Percentiles rank a stretch among this genome's conserved stretches.
These are phyloP conservation scores for Sophora flavescens DNA, from an alignment of 306 rosid genomes.

Conservation along the genomic window DNA sequence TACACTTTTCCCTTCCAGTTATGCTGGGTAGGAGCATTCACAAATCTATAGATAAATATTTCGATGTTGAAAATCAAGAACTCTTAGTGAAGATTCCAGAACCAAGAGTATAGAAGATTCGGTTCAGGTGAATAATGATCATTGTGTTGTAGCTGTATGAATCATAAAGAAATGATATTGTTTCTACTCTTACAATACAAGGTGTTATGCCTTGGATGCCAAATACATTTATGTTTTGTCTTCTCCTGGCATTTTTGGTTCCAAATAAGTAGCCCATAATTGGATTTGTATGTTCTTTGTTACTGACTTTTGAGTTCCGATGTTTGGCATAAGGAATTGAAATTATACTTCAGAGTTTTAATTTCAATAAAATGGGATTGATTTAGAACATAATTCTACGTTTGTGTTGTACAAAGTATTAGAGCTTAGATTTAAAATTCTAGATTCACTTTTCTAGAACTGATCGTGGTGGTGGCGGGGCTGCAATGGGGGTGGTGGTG, in stretches of 20 bases:
- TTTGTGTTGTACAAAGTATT: no score
- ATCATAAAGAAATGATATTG: conserved; percentile 28
- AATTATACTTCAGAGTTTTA: no score
- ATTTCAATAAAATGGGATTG: no score
- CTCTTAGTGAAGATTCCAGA: conserved; percentile 27
- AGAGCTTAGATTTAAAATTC: no score
- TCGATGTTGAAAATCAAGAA: conserved; percentile 15
- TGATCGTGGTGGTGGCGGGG: no score
- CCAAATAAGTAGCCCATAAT: neutral
- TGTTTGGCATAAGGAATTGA: no score
- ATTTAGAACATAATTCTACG: no score
- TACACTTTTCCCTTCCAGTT: neutral
- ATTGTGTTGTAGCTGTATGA: conserved; percentile 33
- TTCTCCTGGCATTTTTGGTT: neutral
- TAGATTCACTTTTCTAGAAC: no score
- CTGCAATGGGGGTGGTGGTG: no score
- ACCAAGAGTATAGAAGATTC: conserved; percentile 25
- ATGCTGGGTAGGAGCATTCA: neutral
- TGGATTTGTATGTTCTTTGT: neutral
- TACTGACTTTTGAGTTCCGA: neutral
- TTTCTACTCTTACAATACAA: conserved; percentile 24
- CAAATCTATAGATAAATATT: neutral
- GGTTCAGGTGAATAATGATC: conserved; percentile 22
- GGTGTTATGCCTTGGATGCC: conserved; percentile 6
- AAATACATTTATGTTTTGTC: neutral